Base-by-base conservation (phyloP, 2,329 filamentous ascomycete genomes). In the Penicillium psychrosexuale region DNA sequence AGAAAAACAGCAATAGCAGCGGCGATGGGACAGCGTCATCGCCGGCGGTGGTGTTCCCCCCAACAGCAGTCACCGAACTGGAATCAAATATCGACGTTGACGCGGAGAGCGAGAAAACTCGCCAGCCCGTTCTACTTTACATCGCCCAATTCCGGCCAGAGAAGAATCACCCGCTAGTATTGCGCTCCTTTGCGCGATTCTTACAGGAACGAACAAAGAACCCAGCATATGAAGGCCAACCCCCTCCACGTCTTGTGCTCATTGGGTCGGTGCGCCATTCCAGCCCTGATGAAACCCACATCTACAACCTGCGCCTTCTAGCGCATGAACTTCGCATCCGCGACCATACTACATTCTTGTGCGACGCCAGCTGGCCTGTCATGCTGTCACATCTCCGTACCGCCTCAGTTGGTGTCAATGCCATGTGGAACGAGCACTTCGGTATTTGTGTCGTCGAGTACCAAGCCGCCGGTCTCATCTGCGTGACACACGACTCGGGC, bases 401-500 rank as follows among this genome's bases (percentile, higher is more conserved):
- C 59, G 86, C 89, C 4, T 93, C 85, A 17, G 84, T 99, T 1
- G 94, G 94, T 47, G 91, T 96, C 30, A 99, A 99, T 66, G 91
- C 89, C 67, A 99, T 99, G 94, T 99, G 94, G 93, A 97, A 97
- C 71, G 94, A 99, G 77, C 94, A 99, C 73, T 99, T 99, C 71
- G 94, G 94, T 22, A 99, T 99, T 56, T 94, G 94, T 1, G 92
- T 97, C 15, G 94, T 99, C 38, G 94, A 99, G 78, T 99, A 97
- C 70, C 92, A 97, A 71, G 94, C 94, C 4, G 94, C 94, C 0
- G 94, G 94, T 1, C 78, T 99, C 55, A 91, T 99, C 54, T 86
- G 88, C 5, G 92, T 99, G 0, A 94, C 97, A 8, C 94, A 99
- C 67, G 81, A 97, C 72, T 94, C 89, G 47, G 94, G 93, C 8